phyloP scores from a whole-genome alignment of 2,329 filamentous ascomycete species.

The Sporothrix phasma region DNA sequence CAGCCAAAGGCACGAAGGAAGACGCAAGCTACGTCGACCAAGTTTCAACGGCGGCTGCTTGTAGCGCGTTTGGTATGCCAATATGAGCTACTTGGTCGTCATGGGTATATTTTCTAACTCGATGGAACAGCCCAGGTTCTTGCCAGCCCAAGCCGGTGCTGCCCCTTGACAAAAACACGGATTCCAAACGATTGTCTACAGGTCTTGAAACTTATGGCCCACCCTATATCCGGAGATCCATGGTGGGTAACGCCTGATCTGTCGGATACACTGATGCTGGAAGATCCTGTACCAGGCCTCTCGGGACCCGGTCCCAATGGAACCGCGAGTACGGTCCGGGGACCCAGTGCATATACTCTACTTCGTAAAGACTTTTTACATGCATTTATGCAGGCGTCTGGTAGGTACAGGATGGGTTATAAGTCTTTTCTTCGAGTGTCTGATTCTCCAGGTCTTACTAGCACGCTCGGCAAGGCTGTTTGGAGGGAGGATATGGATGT shows the following conservation, averaged over 20 bases:
- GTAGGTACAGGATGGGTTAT: slow-evolving; percentile 14
- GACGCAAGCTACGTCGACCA: slow-evolving; percentile 16
- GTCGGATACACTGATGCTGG: not conserved
- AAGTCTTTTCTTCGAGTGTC: slow-evolving; percentile 3
- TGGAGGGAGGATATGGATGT: slow-evolving; percentile 49
- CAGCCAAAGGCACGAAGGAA: slow-evolving; percentile 30
- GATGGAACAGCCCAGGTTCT: slow-evolving; percentile 36
- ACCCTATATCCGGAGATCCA: slow-evolving; percentile 41
- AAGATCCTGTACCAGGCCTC: not conserved
- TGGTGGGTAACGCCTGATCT: slow-evolving; percentile 45
- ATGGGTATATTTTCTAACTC: not conserved
- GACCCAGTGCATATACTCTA: slow-evolving; percentile 24
- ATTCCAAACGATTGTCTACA: slow-evolving; percentile 47
- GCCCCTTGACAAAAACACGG: slow-evolving; percentile 15
- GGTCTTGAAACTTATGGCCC: slow-evolving; percentile 44
- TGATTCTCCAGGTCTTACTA: not conserved
- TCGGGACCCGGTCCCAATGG: no score
- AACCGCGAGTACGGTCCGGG: not conserved
- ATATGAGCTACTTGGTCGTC: no score
- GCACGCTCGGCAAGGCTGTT: slow-evolving; percentile 21
- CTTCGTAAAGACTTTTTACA: slow-evolving; percentile 27
- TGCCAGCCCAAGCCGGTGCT: slow-evolving; percentile 12
- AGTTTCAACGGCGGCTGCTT: slow-evolving; percentile 48
- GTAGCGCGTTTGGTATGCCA: slow-evolving; percentile 58
- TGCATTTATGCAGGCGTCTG: slow-evolving; percentile 19